Base-by-base conservation (phyloP, 768 basidiomycete genomes). In the Clitopilus hobsonii region DNA sequence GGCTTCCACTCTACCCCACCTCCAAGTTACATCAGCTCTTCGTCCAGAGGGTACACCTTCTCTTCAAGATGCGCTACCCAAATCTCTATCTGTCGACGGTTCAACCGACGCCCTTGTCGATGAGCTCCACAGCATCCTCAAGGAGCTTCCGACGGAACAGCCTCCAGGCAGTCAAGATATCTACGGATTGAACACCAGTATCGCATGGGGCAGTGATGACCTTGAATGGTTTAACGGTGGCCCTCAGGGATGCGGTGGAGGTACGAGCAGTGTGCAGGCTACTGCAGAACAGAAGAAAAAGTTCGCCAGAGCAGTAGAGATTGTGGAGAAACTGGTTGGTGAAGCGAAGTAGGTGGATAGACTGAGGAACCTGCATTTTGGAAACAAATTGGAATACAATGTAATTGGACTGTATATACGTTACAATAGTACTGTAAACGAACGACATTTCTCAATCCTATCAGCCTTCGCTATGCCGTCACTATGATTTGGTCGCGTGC, bases 271-370 rank as follows among this genome's bases (percentile, higher is more conserved):
- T 0, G 76, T 78, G 13, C 65, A 80, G 56, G 70, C 84, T 11
- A 82, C 82, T 23, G 77, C 74, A 11, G 83, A 84, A 61, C 70
- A 92, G 53, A 88, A 84, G 70, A 71, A 53, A n/a, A 75, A 82
- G 67, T 93, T 92, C 65, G 77, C 75, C 67, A 69, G 84, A 16
- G 91, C 88, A 1, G 82, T 91, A 1, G 80, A 78, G 29, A 89
- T 91, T 50, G 78, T 91, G 16, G 69, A 83, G 32, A 64, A 75
- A 56, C 66, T 88, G 55, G 79, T 75, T 6, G 63, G 61, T 32
- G 71, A 74, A 58, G 66, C 66, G 20, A 32, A 63, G 54, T 63
- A 57, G 10, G 32, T 30, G 7, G 29, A 30, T 30, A 30, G 32
- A 36, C n/a, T n/a, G n/a, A n/a, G n/a, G n/a, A n/a, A n/a, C n/a